A percentile compares a stretch with the other conserved stretches of the same genome.
phyloP scores from a whole-genome alignment of 768 basidiomycete genomes.

The Tulasnella sp. region DNA sequence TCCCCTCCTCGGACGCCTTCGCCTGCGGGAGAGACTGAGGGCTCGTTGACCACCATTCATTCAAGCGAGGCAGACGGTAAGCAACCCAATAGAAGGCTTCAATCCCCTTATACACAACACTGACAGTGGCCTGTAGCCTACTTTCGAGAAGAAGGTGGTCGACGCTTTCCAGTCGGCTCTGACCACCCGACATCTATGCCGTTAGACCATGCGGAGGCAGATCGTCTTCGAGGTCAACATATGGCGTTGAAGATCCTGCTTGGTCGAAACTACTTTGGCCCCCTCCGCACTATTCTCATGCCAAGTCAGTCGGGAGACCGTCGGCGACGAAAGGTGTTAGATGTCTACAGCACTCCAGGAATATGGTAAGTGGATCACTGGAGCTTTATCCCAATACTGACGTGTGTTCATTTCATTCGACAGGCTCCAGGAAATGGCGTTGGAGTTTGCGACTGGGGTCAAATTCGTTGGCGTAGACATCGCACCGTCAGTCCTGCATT shows the following conservation, averaged over 20 bases:
- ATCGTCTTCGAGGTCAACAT: conserved; percentile 8
- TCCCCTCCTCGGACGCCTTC: conserved; percentile 13
- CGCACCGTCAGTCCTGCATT: conserved; percentile 7
- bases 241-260: conserved; percentile 8
- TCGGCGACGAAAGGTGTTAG: conserved; percentile 11
- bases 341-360: conserved; percentile 16
- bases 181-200: conserved; percentile 12
- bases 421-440: conserved; percentile 12
- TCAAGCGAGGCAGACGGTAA: conserved; percentile 15
- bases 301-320: not conserved
- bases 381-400: too few species aligned
- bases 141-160: conserved; percentile 15
- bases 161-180: conserved; percentile 11
- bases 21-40: conserved; percentile 3
- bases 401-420: too few species aligned
- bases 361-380: conserved; percentile 7
- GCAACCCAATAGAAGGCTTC: not conserved
- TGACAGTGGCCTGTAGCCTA: conserved; percentile 7
- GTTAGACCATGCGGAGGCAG: conserved; percentile 3
- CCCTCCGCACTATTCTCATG: conserved; percentile 4
- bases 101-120: not conserved
- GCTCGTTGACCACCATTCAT: conserved; percentile 15
- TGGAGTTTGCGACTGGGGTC: conserved; percentile 10
- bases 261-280: conserved; percentile 12
- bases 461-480: conserved; percentile 16